Conservation (phyloP, 352 stramenopile species). For the Phytopythium kandeliae region DNA sequence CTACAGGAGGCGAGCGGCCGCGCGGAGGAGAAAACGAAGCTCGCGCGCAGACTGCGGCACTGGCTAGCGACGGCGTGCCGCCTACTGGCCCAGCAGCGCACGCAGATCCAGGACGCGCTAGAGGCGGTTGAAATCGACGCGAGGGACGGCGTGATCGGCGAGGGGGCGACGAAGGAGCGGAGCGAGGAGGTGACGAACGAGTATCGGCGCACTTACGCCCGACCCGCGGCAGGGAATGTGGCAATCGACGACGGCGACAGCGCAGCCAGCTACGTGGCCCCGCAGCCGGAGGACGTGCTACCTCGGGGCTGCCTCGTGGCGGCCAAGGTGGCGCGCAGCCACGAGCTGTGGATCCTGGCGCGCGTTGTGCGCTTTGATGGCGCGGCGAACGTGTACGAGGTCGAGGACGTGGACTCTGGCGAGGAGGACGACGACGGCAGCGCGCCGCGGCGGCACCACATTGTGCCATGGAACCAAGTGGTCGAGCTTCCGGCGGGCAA, state of each 20-base stretch:
- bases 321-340: slow-evolving; percentile 68
- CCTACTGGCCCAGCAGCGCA: slow-evolving; percentile 48
- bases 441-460: slow-evolving; percentile 42
- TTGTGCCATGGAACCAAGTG: slow-evolving; percentile 74
- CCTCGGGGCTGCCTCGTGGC: slow-evolving; percentile 50
- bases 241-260: slow-evolving; percentile 6
- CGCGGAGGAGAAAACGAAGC: slow-evolving; percentile 29
- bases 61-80: slow-evolving; percentile 49
- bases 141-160: slow-evolving; percentile 31
- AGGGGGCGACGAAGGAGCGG: not conserved
- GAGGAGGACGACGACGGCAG: slow-evolving; percentile 75
- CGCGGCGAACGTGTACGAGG: slow-evolving; percentile 92
- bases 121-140: slow-evolving; percentile 46
- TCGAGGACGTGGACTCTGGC: slow-evolving; percentile 90
- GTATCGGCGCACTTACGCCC: slow-evolving; percentile 26
- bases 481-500: slow-evolving; percentile 87
- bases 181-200: slow-evolving; percentile 17
- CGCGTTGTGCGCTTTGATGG: slow-evolving; percentile 86
- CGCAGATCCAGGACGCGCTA: slow-evolving; percentile 45
- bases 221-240: slow-evolving; percentile 13
- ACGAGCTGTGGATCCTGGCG: slow-evolving; percentile 91
- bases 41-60: slow-evolving; percentile 56
- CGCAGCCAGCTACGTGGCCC: slow-evolving; percentile 12
- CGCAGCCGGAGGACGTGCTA: slow-evolving; percentile 34
- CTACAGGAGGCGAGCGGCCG: slow-evolving; percentile 8